phyloP scores from a whole-genome alignment of 345 rosid genomes.

The Populus deltoides region DNA sequence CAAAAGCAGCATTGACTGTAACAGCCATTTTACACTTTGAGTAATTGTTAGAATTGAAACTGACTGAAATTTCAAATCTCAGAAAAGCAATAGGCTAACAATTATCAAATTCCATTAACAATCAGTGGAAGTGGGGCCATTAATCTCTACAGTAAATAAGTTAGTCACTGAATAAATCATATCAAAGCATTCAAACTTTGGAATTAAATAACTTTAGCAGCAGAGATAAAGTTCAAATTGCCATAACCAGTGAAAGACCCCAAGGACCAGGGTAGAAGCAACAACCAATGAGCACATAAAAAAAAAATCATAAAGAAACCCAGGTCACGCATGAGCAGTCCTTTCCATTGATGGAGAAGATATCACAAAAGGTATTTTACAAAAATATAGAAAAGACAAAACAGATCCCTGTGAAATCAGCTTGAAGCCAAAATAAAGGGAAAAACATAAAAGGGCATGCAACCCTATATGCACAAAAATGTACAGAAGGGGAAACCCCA shows the following conservation, averaged over 20 bases:
- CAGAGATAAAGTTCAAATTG: neutral
- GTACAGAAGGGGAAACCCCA: neutral
- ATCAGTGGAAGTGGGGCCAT: neutral
- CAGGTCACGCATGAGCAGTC: neutral
- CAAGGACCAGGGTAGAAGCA: neutral
- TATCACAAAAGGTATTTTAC: neutral
- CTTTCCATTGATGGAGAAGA: neutral
- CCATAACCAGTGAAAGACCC: neutral
- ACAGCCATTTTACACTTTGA: conserved; percentile 1
- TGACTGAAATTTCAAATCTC: neutral
- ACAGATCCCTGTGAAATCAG: neutral
- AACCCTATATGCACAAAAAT: neutral
- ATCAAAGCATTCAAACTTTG: neutral
- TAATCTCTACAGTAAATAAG: neutral
- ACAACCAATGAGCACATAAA: neutral
- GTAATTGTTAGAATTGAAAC: neutral
- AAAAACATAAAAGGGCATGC: neutral
- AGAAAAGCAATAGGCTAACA: neutral
- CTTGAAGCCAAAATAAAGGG: neutral
- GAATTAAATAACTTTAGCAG: neutral
- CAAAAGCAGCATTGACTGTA: neutral
- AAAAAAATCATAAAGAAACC: neutral
- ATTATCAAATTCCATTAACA: neutral
- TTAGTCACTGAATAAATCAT: neutral
- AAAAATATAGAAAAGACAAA: neutral